Base-by-base conservation (phyloP, 768 basidiomycete species). In the Leucocoprinus sp. region DNA sequence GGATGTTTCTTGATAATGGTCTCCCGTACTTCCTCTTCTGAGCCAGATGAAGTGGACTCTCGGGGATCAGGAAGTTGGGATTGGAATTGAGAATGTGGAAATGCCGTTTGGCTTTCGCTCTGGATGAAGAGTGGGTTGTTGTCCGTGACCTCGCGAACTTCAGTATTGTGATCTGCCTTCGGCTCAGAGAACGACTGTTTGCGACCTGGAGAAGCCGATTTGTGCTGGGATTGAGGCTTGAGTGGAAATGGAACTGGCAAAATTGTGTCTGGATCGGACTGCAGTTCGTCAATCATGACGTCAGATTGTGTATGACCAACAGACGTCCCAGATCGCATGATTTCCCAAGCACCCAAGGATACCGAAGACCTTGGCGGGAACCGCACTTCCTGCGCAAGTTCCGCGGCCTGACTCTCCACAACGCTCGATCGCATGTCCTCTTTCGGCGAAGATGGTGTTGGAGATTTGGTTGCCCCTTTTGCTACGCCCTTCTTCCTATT, bases 51-150 rank as follows among this genome's bases (percentile, higher is more conserved):
- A 26, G 48, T 37, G 17, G 50, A 49, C 46, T 49, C 37, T 44
- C 8, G 42, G 34, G 54, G 26, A 14, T 36, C 21, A 29, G 39
- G 24, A 0, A 19, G 17, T 8, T 41, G 27, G 4, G 38, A 33
- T 48, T 58, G 63, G 43, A 64, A 66, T 54, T 75, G 74, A 15
- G 78, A 79, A 48, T 75, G 74, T 6, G 75, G 78, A 49, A 76
- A 73, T 0, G 72, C 66, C 28, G 66, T 57, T 54, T 78, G 79
- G 51, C 72, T 80, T 51, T 70, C 68, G 21, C 73, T 64, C 14
- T 64, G 68, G 21, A 78, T 57, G 55, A 83, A 82, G 39, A 79
- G 56, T 12, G 74, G 71, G 14, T 34, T 42, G 23, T 44, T 34
- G 7, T 27, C 19, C 31, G 39, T 21, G 8, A 5, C 11, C 7